phyloP scores from a whole-genome alignment of 78 protist genomes.

The Corallochytrium limacisporum region DNA sequence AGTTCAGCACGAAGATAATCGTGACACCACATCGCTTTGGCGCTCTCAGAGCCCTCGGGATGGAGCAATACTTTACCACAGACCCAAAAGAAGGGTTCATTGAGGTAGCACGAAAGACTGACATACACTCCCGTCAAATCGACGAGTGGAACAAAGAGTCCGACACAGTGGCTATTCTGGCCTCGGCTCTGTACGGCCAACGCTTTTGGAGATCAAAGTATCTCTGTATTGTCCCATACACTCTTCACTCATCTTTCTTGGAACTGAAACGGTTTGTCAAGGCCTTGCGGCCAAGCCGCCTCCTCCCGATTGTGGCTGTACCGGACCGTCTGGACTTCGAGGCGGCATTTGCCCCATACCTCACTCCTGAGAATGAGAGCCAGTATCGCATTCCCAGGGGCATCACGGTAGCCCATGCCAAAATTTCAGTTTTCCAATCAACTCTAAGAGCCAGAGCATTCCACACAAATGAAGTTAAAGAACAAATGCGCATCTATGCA shows the following conservation, averaged over 20 bases:
- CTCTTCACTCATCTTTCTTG: constrained; percentile 13
- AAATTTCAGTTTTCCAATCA: too few species aligned
- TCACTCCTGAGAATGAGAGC: too few species aligned
- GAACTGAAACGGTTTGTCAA: constrained; percentile 7
- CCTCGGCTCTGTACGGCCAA: not conserved
- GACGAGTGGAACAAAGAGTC: not conserved
- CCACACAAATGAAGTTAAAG: too few species aligned
- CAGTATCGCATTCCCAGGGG: too few species aligned
- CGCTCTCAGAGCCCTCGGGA: not conserved
- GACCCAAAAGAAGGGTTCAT: not conserved
- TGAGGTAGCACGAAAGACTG: not conserved
- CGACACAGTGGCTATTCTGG: not conserved
- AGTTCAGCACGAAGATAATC: not conserved
- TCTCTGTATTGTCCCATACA: not conserved
- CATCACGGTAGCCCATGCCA: too few species aligned
- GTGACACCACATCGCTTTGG: not conserved
- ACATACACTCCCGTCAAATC: not conserved
- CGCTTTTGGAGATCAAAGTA: not conserved
- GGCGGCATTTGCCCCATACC: too few species aligned
- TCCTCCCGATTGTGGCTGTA: not conserved
- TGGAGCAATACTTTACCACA: constrained; percentile 3
- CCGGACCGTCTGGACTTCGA: too few species aligned
- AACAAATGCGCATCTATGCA: too few species aligned
- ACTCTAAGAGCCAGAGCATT: too few species aligned
- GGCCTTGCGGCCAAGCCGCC: not conserved